A percentile compares a stretch with the other conserved stretches of the same genome.
Evolutionary conservation across 768 basidiomycete species (phyloP).

Genomic region (Mycena albidolilacea): DNA sequence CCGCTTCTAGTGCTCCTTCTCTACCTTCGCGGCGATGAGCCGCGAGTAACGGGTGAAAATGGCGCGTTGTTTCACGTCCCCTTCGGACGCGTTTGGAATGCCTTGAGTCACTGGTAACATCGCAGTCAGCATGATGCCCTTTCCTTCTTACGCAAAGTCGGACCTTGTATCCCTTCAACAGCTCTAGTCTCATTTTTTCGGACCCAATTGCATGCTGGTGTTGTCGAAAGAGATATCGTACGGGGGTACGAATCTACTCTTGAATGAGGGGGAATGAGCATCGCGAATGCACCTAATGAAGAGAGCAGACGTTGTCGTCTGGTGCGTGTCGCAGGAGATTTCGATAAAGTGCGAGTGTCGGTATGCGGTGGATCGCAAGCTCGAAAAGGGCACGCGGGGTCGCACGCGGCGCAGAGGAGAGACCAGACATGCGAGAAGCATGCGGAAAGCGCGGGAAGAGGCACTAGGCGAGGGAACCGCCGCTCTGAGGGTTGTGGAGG

Average conservation of each 20-base stretch:
- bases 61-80: constrained; percentile 61
- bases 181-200: constrained; percentile 58
- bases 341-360: constrained; percentile 82
- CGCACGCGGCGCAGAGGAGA: constrained; percentile 68
- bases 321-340: constrained; percentile 72
- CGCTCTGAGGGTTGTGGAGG: too few species aligned
- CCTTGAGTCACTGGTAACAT: constrained; percentile 68
- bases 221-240: constrained; percentile 67
- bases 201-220: constrained; percentile 70
- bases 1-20: constrained; percentile 63
- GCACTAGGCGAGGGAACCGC: not conserved
- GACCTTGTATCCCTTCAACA: constrained; percentile 73
- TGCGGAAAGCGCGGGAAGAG: constrained; percentile 65
- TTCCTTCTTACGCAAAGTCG: constrained; percentile 6
- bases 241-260: constrained; percentile 69
- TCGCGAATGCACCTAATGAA: not conserved
- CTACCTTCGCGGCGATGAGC: constrained; percentile 66
- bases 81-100: constrained; percentile 68
- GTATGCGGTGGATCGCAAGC: constrained; percentile 80
- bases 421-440: constrained; percentile 65
- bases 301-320: constrained; percentile 64
- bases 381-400: constrained; percentile 77
- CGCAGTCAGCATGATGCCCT: not conserved
- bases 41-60: constrained; percentile 72
- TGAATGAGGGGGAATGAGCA: constrained; percentile 18